Percentiles rank a stretch among this genome's conserved stretches.
Conservation (phyloP, 768 basidiomycete species). For the Auriscalpium orientale region DNA sequence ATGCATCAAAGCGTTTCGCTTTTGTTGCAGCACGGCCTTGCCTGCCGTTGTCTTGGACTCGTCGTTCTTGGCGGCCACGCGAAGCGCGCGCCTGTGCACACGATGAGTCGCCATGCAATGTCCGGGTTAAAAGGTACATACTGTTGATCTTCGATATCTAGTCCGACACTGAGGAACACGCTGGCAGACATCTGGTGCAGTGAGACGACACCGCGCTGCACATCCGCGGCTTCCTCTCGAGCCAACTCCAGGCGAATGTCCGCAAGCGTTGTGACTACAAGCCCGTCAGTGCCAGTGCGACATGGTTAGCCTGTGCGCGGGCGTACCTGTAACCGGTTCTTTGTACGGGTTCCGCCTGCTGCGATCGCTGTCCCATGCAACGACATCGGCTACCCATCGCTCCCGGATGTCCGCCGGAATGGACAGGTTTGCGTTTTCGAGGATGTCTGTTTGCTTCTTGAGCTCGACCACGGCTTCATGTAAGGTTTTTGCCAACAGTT, state of each 20-base stretch:
- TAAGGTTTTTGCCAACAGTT: not conserved
- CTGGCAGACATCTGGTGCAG: not conserved
- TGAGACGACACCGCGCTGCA: not conserved
- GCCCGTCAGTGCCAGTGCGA: no score
- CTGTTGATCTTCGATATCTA: not conserved
- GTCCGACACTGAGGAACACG: not conserved
- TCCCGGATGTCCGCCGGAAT: not conserved
- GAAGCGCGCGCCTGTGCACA: not conserved
- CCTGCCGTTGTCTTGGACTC: not conserved
- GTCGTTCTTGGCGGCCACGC: not conserved
- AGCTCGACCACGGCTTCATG: not conserved
- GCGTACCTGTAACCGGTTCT: not conserved
- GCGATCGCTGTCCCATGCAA: not conserved
- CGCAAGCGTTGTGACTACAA: not conserved
- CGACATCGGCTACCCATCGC: not conserved
- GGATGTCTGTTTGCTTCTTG: not conserved
- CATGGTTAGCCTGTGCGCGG: no score
- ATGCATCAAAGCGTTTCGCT: not conserved
- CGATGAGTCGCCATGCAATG: no score
- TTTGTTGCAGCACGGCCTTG: constrained; percentile 1
- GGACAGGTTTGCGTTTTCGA: not conserved
- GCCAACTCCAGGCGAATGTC: not conserved
- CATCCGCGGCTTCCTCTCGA: not conserved
- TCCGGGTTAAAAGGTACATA: not conserved
- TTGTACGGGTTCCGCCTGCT: not conserved